Evolutionary conservation across 2,329 filamentous ascomycete genomes (phyloP).

Genomic region (Microdochium paspali): DNA sequence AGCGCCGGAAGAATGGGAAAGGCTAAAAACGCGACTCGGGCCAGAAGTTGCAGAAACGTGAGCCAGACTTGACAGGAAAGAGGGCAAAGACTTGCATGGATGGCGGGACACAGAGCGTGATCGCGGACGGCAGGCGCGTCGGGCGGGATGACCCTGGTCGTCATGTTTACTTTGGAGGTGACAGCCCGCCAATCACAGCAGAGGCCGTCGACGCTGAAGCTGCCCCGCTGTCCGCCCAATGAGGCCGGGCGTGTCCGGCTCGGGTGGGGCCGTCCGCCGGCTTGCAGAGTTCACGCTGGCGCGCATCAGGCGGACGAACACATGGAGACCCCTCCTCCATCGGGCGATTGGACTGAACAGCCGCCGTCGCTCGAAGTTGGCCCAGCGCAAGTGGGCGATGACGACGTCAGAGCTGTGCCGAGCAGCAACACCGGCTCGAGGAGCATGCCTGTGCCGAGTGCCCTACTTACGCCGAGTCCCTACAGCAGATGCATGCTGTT

Average conservation of each 20-base stretch:
- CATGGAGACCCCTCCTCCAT: no score
- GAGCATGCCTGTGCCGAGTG: no score
- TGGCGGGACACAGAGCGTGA: neutral
- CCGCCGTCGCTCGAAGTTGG: no score
- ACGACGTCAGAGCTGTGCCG: no score
- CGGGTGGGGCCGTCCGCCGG: no score
- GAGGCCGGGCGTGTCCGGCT: neutral
- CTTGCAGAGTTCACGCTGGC: no score
- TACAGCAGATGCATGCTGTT: no score
- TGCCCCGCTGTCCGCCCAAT: neutral
- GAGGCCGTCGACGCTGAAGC: neutral
- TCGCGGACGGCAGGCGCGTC: neutral
- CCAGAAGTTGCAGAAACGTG: neutral
- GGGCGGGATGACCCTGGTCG: neutral
- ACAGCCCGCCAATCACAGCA: neutral
- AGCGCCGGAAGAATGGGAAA: neutral
- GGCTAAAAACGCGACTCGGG: neutral
- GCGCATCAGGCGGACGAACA: no score
- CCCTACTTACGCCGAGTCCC: no score
- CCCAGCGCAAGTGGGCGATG: no score
- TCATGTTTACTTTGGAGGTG: neutral
- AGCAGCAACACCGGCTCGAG: no score
- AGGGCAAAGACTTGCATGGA: neutral
- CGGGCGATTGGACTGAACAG: no score
- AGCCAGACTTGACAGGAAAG: neutral